Conservation (phyloP, 1,139 yeast species). For the Hyphopichia fennica region DNA sequence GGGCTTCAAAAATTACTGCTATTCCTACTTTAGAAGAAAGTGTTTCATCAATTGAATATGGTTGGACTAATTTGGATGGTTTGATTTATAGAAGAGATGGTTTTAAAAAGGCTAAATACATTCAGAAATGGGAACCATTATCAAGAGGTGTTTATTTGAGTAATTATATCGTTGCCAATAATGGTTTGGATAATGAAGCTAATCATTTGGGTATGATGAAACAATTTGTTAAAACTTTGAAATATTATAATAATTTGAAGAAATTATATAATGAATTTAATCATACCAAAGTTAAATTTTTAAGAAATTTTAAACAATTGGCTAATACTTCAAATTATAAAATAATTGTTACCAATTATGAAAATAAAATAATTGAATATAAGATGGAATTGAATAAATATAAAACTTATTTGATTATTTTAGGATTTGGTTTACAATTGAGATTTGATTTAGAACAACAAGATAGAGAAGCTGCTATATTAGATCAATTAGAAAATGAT, state of each 20-base stretch:
- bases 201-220: conserved; percentile 47
- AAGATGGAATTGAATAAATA: conserved; percentile 46
- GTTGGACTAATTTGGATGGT: conserved; percentile 64
- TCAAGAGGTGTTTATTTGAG: conserved; percentile 46
- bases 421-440: conserved; percentile 50
- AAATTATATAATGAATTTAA: conserved; percentile 37
- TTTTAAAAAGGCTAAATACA: conserved; percentile 36
- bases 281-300: conserved; percentile 30
- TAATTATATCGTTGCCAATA: conserved; percentile 27
- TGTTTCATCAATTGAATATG: conserved; percentile 76
- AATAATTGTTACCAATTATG: conserved; percentile 37
- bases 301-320: conserved; percentile 27
- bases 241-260: conserved; percentile 44
- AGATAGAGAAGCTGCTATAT: conserved; percentile 18
- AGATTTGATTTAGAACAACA: conserved; percentile 44
- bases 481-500: conserved; percentile 6
- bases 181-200: conserved; percentile 17
- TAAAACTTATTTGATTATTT: conserved; percentile 44
- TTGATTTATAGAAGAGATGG: conserved; percentile 27
- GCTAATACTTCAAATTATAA: conserved; percentile 34
- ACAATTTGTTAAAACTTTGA: conserved; percentile 45
- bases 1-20: conserved; percentile 86
- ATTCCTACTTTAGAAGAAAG: conserved; percentile 66
- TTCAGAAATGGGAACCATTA: conserved; percentile 43
- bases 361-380: conserved; percentile 41